Evolutionary conservation across 805 yeast genomes (phyloP).

Genomic region (Ogataea haglerorum): DNA sequence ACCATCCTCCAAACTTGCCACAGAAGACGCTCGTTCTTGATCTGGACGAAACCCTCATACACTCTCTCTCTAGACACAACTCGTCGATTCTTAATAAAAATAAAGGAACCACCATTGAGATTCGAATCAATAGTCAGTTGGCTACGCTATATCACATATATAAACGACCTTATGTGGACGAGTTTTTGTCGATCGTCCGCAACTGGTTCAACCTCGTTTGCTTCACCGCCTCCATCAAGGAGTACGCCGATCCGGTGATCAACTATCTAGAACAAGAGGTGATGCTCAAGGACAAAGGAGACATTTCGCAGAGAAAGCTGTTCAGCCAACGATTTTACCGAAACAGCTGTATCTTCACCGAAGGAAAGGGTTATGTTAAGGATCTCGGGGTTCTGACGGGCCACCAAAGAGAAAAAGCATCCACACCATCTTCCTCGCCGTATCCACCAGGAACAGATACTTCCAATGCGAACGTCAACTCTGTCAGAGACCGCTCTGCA

Average conservation of each 20-base stretch:
- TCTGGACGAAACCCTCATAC: slow-evolving; percentile 91
- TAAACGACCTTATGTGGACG: slow-evolving; percentile 88
- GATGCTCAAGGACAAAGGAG: slow-evolving; percentile 28
- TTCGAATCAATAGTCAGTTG: slow-evolving; percentile 59
- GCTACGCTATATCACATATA: slow-evolving; percentile 86
- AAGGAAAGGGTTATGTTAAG: slow-evolving; percentile 83
- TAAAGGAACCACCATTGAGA: slow-evolving; percentile 76
- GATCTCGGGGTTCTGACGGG: slow-evolving; percentile 46
- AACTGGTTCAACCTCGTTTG: slow-evolving; percentile 87
- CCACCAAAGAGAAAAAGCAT: slow-evolving; percentile 6
- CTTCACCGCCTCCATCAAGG: slow-evolving; percentile 92
- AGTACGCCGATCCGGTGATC: slow-evolving; percentile 95
- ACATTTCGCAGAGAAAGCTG: slow-evolving; percentile 27
- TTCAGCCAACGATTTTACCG: slow-evolving; percentile 68
- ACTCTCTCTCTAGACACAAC: slow-evolving; percentile 72
- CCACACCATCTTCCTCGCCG: slow-evolving; percentile 16
- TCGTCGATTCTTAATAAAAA: slow-evolving; percentile 40
- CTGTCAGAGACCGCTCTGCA: slow-evolving; percentile 30
- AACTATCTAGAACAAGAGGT: slow-evolving; percentile 79
- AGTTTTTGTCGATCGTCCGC: slow-evolving; percentile 70
- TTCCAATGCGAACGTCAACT: slow-evolving; percentile 13
- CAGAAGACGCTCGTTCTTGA: slow-evolving; percentile 77
- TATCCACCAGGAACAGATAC: slow-evolving; percentile 11
- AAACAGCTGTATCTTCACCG: slow-evolving; percentile 69
- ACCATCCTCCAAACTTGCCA: slow-evolving; percentile 31